Evolutionary conservation across 148 eudicot genomes (phyloP).

Genomic region (Tetragonia tetragonoides): DNA sequence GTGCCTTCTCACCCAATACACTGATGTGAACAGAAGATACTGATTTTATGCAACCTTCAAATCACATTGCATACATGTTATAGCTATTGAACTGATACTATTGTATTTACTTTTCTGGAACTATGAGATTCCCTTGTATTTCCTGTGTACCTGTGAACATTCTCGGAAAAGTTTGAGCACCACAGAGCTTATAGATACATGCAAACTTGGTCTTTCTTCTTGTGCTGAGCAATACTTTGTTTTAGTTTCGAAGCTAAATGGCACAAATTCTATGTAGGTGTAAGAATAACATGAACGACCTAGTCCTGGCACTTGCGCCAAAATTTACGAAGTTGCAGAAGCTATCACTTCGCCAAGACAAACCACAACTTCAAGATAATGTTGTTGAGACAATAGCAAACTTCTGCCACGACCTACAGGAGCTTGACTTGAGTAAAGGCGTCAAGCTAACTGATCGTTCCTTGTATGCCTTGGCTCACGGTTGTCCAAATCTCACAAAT

Average conservation of each 20-base stretch:
- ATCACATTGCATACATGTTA: background rate
- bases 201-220: background rate
- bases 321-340: conserved; percentile 72
- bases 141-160: background rate
- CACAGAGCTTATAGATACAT: background rate
- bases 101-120: background rate
- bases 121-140: background rate
- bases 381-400: conserved; percentile 67
- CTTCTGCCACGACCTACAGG: conserved; percentile 71
- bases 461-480: conserved; percentile 75
- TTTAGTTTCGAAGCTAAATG: background rate
- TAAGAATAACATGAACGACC: conserved; percentile 73
- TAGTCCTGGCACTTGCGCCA: conserved; percentile 73
- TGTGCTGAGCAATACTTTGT: background rate
- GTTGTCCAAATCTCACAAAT: conserved; percentile 69
- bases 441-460: conserved; percentile 85
- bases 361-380: conserved; percentile 79
- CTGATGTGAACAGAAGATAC: background rate
- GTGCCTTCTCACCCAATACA: background rate
- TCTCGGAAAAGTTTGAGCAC: too few relatives aligned
- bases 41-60: background rate
- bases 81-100: background rate
- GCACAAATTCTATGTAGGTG: conserved; percentile 49
- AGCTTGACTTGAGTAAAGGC: conserved; percentile 90
- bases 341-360: conserved; percentile 74